Evolutionary conservation across 2,329 filamentous ascomycete species (phyloP).

Genomic region (Leptosphaerulina australis): DNA sequence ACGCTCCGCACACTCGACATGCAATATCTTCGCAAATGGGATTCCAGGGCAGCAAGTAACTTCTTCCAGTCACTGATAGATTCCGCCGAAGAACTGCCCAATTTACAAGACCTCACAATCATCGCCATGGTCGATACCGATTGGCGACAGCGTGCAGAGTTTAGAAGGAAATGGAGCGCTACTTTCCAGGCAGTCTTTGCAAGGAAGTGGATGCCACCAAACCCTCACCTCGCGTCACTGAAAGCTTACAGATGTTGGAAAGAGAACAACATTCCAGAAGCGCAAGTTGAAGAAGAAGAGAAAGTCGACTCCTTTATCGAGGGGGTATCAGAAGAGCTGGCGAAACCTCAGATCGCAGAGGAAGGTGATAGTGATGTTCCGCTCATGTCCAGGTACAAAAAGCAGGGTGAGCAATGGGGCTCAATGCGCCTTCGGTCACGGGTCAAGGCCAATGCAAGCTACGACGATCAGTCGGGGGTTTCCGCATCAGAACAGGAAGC

Average conservation of each 20-base stretch:
- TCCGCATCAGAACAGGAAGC: conserved; percentile 26
- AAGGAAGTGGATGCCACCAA: conserved; percentile 55
- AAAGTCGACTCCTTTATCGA: conserved; percentile 39
- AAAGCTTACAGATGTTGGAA: conserved; percentile 53
- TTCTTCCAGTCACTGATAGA: conserved; percentile 82
- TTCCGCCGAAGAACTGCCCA: conserved; percentile 67
- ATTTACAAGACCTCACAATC: conserved; percentile 73
- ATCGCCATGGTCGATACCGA: conserved; percentile 73
- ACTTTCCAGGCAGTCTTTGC: conserved; percentile 72
- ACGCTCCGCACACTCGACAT: conserved; percentile 75
- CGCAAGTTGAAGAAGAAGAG: conserved; percentile 6
- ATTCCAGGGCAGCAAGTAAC: conserved; percentile 69
- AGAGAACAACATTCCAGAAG: conserved; percentile 14
- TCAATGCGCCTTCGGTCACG: conserved; percentile 41
- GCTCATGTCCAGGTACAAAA: conserved; percentile 27
- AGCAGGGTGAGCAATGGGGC: conserved; percentile 37
- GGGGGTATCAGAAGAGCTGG: conserved; percentile 17
- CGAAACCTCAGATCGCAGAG: conserved; percentile 6
- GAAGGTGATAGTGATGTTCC: conserved; percentile 39
- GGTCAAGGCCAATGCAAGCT: conserved; percentile 30
- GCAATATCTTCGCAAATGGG: conserved; percentile 77
- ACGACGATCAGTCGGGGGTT: conserved; percentile 41
- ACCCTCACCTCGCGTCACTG: conserved; percentile 50
- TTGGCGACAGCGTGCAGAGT: conserved; percentile 81
- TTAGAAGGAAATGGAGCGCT: conserved; percentile 78